Conservation (phyloP, 495 filamentous ascomycete species). For the Neurospora africana region DNA sequence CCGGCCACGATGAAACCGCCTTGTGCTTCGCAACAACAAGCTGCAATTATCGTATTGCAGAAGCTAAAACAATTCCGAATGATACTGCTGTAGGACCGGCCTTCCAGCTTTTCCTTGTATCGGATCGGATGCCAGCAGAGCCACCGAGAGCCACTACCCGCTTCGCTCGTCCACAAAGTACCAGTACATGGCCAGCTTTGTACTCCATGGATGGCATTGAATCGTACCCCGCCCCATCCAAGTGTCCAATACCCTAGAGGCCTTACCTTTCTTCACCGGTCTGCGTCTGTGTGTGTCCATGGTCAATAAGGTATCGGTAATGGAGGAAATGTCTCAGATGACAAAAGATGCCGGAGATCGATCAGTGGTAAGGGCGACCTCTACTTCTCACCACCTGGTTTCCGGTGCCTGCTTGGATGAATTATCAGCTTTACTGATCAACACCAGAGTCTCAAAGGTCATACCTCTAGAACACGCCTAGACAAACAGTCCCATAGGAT, state of each 20-base stretch:
- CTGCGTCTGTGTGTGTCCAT: background rate
- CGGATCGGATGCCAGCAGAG: background rate
- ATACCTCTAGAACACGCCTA: background rate
- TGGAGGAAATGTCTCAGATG: background rate
- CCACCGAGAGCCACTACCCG: background rate
- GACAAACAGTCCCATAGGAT: background rate
- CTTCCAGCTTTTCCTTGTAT: background rate
- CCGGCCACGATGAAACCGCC: no score
- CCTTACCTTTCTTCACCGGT: background rate
- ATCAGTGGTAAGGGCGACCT: background rate
- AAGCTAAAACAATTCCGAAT: background rate
- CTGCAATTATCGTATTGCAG: background rate
- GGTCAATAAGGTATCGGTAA: background rate
- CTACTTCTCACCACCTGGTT: background rate
- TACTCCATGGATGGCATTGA: background rate
- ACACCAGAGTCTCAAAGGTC: background rate
- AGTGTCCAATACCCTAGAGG: background rate
- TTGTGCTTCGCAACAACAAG: background rate
- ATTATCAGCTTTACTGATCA: background rate
- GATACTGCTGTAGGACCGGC: background rate
- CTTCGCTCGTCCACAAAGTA: background rate
- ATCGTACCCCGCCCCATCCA: background rate
- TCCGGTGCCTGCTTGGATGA: background rate
- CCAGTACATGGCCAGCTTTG: background rate
- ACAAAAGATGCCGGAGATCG: background rate